Conservation (phyloP, 805 yeast genomes). For the Wickerhamiella kurtzmanii region DNA sequence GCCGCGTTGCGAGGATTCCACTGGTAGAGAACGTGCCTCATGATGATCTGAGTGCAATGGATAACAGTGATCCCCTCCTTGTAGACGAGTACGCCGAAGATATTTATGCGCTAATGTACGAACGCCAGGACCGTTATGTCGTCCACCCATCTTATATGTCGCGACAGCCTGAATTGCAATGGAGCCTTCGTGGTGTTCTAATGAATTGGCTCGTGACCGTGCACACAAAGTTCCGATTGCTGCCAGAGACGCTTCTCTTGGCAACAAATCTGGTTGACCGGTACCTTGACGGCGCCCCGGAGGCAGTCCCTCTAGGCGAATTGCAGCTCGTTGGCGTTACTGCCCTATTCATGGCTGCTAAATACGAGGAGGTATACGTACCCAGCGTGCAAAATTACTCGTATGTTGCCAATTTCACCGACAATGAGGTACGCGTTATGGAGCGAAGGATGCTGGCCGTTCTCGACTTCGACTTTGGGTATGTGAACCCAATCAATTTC, state of each 20-base stretch:
- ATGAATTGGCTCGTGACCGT: constrained; percentile 94
- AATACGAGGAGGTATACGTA: constrained; percentile 80
- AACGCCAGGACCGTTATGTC: constrained; percentile 55
- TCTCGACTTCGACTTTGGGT: constrained; percentile 60
- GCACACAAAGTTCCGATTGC: constrained; percentile 65
- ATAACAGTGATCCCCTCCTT: constrained; percentile 45
- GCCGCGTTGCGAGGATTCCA: neutral
- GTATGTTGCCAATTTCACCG: constrained; percentile 77
- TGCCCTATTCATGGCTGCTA: constrained; percentile 76
- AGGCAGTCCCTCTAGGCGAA: constrained; percentile 61
- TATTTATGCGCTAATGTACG: constrained; percentile 67
- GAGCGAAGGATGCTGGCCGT: constrained; percentile 66
- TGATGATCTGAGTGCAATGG: constrained; percentile 27
- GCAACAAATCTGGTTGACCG: constrained; percentile 82
- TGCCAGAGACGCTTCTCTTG: constrained; percentile 73
- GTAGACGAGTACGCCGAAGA: constrained; percentile 85
- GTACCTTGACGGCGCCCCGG: constrained; percentile 60
- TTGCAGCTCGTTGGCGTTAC: constrained; percentile 80
- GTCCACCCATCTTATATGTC: constrained; percentile 45
- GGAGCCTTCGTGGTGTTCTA: constrained; percentile 70
- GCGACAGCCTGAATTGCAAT: constrained; percentile 54
- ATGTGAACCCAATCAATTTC: constrained; percentile 85
- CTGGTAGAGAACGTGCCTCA: constrained; percentile 6
- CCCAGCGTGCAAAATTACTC: constrained; percentile 80
- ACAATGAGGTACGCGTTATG: constrained; percentile 67